A percentile compares a stretch with the other conserved stretches of the same genome.
Evolutionary conservation across 139 green algal species (phyloP).

Genomic region (Haematococcus sp.): DNA sequence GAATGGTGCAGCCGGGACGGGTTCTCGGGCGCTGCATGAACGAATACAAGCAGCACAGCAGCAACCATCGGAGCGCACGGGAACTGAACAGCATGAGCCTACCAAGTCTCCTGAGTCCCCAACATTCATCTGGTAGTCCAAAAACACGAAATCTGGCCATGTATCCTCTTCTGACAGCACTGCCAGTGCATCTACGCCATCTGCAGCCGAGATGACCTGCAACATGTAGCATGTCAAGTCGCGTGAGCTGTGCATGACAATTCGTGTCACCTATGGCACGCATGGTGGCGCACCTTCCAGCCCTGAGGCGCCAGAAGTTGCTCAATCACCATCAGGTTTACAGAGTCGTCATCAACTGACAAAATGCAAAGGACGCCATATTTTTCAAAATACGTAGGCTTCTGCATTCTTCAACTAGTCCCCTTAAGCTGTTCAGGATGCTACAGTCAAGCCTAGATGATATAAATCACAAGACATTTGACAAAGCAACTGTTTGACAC

Average conservation of each 20-base stretch:
- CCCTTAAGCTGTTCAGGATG: no score
- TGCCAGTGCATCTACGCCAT: conserved; percentile 29
- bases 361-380: conserved; percentile 29
- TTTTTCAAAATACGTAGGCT: conserved; percentile 24
- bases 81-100: no score
- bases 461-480: no score
- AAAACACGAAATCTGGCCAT: conserved; percentile 43
- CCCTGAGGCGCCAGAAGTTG: conserved; percentile 24
- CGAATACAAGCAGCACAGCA: no score
- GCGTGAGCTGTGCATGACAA: background rate
- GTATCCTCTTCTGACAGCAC: conserved; percentile 9
- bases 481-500: no score
- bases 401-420: conserved; percentile 2
- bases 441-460: no score
- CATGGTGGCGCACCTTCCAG: conserved; percentile 19
- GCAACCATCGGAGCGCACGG: no score
- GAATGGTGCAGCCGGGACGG: background rate
- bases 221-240: background rate
- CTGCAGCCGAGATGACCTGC: conserved; percentile 29
- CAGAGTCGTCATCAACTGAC: conserved; percentile 37
- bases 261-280: background rate
- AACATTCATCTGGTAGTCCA: conserved; percentile 41
- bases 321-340: conserved; percentile 51
- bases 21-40: background rate
- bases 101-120: conserved; percentile 36